phyloP scores from a whole-genome alignment of 768 basidiomycete species.

The Phlegmacium glaucopus region DNA sequence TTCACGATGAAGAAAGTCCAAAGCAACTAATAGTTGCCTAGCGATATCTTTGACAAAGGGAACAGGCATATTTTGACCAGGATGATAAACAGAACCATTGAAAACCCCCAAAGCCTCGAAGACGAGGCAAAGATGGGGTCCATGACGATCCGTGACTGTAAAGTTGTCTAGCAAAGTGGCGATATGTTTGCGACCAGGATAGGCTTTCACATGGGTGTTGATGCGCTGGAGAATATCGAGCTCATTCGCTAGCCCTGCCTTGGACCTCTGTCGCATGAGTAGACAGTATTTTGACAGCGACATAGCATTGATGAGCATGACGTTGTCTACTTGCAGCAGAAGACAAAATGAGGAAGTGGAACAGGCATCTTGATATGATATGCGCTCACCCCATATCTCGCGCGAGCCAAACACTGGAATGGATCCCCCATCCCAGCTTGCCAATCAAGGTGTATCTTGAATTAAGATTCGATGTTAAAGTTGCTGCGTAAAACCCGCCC shows the following conservation, averaged over 20 bases:
- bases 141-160: conserved; percentile 69
- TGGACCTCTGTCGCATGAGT: conserved; percentile 30
- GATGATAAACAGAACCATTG: neutral
- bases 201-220: neutral
- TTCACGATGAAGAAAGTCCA: too few relatives aligned
- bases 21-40: too few relatives aligned
- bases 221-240: conserved; percentile 10
- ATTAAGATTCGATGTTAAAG: conserved; percentile 3
- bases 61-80: conserved; percentile 6
- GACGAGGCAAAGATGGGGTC: conserved; percentile 81
- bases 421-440: conserved; percentile 49
- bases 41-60: too few relatives aligned
- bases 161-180: conserved; percentile 78
- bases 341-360: neutral
- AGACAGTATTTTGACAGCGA: conserved; percentile 32
- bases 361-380: neutral
- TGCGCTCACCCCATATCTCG: conserved; percentile 30
- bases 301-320: conserved; percentile 29
- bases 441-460: conserved; percentile 46
- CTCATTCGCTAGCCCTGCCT: conserved; percentile 9
- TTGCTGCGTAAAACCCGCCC: conserved; percentile 13
- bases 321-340: conserved; percentile 20
- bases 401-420: conserved; percentile 47
- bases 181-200: conserved; percentile 42
- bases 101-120: conserved; percentile 69